Evolutionary conservation across 345 rosid genomes (phyloP).

Genomic region (Combretum micranthum): DNA sequence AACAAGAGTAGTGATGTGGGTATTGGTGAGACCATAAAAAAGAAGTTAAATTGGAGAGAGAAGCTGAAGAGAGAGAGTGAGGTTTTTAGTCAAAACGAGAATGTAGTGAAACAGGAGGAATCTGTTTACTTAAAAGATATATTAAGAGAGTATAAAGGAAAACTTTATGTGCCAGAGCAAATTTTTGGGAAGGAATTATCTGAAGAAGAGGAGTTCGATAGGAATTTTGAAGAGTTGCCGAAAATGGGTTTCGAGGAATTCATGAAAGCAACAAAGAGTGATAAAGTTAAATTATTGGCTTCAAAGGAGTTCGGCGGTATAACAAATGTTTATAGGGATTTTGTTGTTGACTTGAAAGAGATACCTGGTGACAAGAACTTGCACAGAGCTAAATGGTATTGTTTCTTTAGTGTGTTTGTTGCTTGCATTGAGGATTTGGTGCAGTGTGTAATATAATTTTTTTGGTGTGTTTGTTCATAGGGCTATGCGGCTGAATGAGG

Average conservation of each 20-base stretch:
- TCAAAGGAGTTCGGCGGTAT: constrained; percentile 45
- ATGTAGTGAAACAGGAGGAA: constrained; percentile 15
- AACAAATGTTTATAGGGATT: constrained; percentile 34
- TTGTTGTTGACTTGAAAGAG: constrained; percentile 71
- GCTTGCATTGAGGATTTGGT: not conserved
- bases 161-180: constrained; percentile 89
- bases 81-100: constrained; percentile 15
- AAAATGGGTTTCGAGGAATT: constrained; percentile 68
- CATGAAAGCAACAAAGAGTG: constrained; percentile 49
- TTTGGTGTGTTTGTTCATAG: constrained; percentile 21
- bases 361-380: constrained; percentile 79
- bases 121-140: constrained; percentile 70
- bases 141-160: constrained; percentile 72
- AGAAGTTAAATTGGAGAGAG: constrained; percentile 32
- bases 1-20: constrained; percentile 33
- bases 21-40: constrained; percentile 31
- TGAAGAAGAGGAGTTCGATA: constrained; percentile 72
- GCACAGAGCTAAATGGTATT: constrained; percentile 84
- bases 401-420: constrained; percentile 1
- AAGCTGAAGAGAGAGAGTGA: constrained; percentile 18
- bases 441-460: not conserved
- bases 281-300: constrained; percentile 63
- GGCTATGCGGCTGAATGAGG: constrained; percentile 60
- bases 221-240: constrained; percentile 53
- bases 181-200: constrained; percentile 60